Base-by-base conservation (phyloP, 1,284 basidiomycete genomes). In the Pseudozyma sp. region DNA sequence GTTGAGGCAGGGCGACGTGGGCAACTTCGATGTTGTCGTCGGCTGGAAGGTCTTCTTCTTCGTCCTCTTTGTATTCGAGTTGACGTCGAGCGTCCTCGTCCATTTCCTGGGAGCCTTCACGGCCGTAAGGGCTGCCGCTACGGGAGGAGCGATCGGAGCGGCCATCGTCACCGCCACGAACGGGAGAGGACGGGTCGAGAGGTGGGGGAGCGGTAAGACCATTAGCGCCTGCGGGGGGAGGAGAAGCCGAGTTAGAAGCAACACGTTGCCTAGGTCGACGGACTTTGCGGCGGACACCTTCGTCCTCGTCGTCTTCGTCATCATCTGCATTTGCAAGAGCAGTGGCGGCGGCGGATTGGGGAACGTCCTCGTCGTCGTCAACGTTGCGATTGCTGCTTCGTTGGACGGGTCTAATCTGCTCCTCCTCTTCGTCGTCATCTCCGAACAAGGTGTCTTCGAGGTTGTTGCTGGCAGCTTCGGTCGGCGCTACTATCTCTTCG, bases 11-110 rank as follows among this genome's bases (percentile, higher is more conserved):
- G 16, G 69, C 51, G 42, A 83, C 49, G 45, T 77, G 73, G 13
- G 81, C 81, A 0, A 78, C 84, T 89, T 90, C 85, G 91, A 91
- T 75, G 90, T 89, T 52, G 89, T 90, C 40, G 85, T 88, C 68
- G 56, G 88, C 86, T 10, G 87, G 85, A 43, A 90, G 89, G 18
- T 70, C 67, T 5, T 75, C 76, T 21, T 76, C 78, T 38, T 81
- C 79, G 38, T 81, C 71, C 44, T 79, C 92, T 90, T 58, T 67
- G 64, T 81, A 81, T 50, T 79, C 79, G 56, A 81, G 75, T 64
- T 78, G 76, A 52, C 58, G 74, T 39, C 63, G 51, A 0, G 55
- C 65, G n/a, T 67, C 69, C 13, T 75, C 73, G 48, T 74, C 72
- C 42, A 76, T 47, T 31, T 76, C 73, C 49, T 68, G 63, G 4